phyloP scores from a whole-genome alignment of 495 filamentous ascomycete genomes.

The Gamarada debralockiae region DNA sequence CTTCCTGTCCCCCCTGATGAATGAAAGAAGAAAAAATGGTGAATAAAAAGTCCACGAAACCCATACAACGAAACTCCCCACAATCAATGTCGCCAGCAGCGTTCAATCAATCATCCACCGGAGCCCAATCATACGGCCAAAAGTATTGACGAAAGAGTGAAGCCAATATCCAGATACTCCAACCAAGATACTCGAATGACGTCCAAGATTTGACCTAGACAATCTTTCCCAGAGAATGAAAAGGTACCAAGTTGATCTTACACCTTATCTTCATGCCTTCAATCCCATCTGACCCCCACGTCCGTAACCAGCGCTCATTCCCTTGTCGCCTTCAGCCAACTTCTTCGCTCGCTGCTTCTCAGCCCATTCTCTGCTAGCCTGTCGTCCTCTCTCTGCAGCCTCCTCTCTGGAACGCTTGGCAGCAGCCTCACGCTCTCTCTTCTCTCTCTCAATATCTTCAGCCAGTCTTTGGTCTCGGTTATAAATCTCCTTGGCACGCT shows the following conservation, averaged over 20 bases:
- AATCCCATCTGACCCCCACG: constrained; percentile 21
- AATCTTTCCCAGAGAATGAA: too few species aligned
- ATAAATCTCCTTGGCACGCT: constrained; percentile 59
- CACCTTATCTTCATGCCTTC: constrained; percentile 6
- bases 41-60: neutral
- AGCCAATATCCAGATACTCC: too few species aligned
- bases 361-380: constrained; percentile 64
- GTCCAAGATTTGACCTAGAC: too few species aligned
- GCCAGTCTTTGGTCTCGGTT: constrained; percentile 47
- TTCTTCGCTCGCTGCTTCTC: constrained; percentile 55
- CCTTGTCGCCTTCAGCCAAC: constrained; percentile 19
- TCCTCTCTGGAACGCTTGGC: constrained; percentile 54
- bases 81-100: too few species aligned
- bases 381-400: constrained; percentile 62
- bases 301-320: constrained; percentile 18
- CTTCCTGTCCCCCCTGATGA: neutral
- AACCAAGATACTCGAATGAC: too few species aligned
- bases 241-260: too few species aligned
- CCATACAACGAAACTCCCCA: neutral
- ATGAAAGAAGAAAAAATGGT: neutral
- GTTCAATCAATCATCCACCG: too few species aligned
- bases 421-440: constrained; percentile 51
- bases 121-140: too few species aligned
- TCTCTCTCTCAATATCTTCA: constrained; percentile 47
- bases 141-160: too few species aligned